A percentile compares a stretch with the other conserved stretches of the same genome.
phyloP scores from a whole-genome alignment of 2,329 filamentous ascomycete genomes.

The Alternaria dauci region DNA sequence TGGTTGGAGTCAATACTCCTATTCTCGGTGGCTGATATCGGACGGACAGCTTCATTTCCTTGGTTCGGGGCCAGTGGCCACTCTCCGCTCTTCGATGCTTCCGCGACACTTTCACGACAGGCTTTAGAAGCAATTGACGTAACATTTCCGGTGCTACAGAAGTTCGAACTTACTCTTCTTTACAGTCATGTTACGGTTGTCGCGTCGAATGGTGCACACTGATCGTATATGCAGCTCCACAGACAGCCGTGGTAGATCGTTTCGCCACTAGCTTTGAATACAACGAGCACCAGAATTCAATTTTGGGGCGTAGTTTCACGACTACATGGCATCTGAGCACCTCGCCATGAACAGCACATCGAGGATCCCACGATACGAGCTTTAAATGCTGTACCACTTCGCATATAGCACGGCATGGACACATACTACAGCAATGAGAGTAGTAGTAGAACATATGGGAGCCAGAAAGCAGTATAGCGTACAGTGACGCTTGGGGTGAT shows the following conservation, averaged over 20 bases:
- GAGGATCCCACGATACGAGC: not conserved
- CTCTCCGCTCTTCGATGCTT: not conserved
- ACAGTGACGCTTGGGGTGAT: not conserved
- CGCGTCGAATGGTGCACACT: not conserved
- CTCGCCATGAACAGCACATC: not conserved
- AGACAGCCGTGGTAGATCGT: not conserved
- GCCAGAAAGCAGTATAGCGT: not conserved
- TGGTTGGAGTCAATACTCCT: not conserved
- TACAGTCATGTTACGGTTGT: not conserved
- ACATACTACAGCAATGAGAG: not conserved
- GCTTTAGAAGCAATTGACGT: not conserved
- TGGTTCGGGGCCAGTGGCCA: not conserved
- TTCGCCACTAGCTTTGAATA: not conserved
- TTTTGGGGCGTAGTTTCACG: not conserved
- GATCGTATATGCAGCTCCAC: not conserved
- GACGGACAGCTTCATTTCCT: not conserved
- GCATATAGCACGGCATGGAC: not conserved
- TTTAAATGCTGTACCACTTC: not conserved
- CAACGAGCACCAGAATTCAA: not conserved
- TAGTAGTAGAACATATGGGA: not conserved
- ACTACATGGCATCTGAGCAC: not conserved
- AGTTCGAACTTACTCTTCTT: not conserved
- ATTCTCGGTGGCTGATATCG: not conserved
- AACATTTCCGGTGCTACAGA: not conserved
- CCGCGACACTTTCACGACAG: not conserved